These are phyloP conservation scores for Diaporthe vexans DNA, from an alignment of 2,329 filamentous ascomycete species.

Conservation along the genomic window DNA sequence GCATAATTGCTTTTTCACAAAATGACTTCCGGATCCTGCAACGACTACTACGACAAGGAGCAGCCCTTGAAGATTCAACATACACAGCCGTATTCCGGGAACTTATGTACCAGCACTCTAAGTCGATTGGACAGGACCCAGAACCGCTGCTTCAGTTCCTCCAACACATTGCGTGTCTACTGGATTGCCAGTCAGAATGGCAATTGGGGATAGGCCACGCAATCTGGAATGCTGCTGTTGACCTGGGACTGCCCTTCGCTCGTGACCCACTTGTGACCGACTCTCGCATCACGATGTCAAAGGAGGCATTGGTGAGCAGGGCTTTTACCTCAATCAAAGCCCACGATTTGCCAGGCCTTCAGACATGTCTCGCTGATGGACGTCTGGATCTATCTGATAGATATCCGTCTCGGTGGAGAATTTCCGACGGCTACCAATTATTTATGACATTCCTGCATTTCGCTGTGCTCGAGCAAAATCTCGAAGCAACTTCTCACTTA, in stretches of 20 bases:
- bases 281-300: neutral
- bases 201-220: neutral
- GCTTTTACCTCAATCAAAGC: neutral
- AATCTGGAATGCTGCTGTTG: neutral
- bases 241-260: neutral
- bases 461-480: neutral
- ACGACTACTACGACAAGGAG: neutral
- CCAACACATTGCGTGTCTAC: neutral
- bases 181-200: neutral
- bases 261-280: neutral
- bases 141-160: neutral
- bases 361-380: neutral
- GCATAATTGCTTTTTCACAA: neutral
- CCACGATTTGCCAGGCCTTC: neutral
- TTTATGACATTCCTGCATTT: neutral
- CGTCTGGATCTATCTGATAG: neutral
- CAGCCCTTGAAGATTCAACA: neutral
- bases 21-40: neutral
- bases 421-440: neutral
- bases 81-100: neutral
- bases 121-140: accelerated
- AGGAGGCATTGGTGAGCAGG: neutral
- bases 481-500: neutral
- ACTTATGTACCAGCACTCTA: neutral
- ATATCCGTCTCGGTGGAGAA: neutral